A percentile compares a stretch with the other conserved stretches of the same genome.
Evolutionary conservation across 495 filamentous ascomycete genomes (phyloP).

Genomic region (Neurospora intermedia): DNA sequence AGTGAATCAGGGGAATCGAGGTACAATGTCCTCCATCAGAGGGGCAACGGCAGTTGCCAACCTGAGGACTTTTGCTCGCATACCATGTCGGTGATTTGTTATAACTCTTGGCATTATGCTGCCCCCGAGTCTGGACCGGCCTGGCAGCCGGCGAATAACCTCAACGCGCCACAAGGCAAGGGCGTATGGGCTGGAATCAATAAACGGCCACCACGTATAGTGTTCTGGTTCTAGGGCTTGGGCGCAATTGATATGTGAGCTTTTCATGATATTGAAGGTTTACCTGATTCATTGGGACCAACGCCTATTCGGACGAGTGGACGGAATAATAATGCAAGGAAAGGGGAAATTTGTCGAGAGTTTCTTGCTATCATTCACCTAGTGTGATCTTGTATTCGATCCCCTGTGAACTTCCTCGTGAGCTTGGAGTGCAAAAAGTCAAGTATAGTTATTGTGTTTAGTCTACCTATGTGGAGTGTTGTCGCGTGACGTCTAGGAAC

Average conservation of each 20-base stretch:
- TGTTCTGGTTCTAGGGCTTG: neutral
- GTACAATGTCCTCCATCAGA: neutral
- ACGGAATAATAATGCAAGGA: neutral
- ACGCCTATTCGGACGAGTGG: neutral
- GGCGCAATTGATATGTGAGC: neutral
- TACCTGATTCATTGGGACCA: neutral
- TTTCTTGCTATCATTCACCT: neutral
- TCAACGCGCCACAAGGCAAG: neutral
- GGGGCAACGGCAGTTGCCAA: neutral
- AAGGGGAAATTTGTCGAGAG: neutral
- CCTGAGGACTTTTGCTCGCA: neutral
- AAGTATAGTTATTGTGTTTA: neutral
- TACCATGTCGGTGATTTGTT: neutral
- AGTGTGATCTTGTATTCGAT: neutral
- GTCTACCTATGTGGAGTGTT: neutral
- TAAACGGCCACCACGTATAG: neutral
- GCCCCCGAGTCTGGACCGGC: neutral
- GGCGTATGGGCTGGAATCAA: neutral
- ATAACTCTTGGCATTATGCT: neutral
- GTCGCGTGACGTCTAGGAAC: neutral
- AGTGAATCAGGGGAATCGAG: neutral
- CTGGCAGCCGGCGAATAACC: neutral
- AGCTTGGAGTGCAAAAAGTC: neutral
- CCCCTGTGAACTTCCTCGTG: neutral
- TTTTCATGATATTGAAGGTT: neutral